Base-by-base conservation (phyloP, 495 filamentous ascomycete species). In the Daldinia vernicosa region DNA sequence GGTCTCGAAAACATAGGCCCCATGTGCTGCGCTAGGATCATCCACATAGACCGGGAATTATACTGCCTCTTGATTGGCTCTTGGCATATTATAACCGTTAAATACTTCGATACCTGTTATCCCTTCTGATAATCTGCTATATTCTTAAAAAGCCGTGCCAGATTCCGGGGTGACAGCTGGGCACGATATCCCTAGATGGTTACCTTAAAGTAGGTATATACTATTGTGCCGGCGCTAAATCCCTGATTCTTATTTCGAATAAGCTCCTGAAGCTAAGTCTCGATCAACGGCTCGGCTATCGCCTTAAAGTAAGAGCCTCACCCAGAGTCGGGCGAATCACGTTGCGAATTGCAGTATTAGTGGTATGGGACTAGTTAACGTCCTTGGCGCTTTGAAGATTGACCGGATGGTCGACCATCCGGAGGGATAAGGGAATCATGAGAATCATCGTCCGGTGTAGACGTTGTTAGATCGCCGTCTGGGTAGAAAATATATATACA, bases 341-440 rank as follows among this genome's bases (percentile, higher is more conserved):
- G 30, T 14, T 33, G 22, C n/a, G 39, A 40, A 47, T 26, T 61
- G 17, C 32, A 17, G 19, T 47, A 35, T 56, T 58, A 64, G 39
- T 50, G 53, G n/a, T 50, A 57, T 19, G 50, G 55, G 55, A 50
- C 26, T 58, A 14, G 19, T 61, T 14, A 51, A 30, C 35, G 39
- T 14, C 39, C 70, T 68, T 68, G 70, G 61, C 60, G 70, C 65
- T 69, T 69, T 68, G 65, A 61, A 30, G 70, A 72, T 69, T 60
- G 53, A 28, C 70, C 70, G 70, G 70, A 72, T 72, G 37, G 63
- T 37, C 53, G 53, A 63, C 58, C 59, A 71, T 71, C 69, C 69
- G 69, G 17, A 54, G 22, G 55, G 32, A 43, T 52, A 27, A 66
- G 51, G 63, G 40, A 58, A 71, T 63, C 63, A 58, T 54, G 69